These are phyloP conservation scores for Solanum megistacrolobum DNA, from an alignment of 257 asterid species.

Conservation along the genomic window DNA sequence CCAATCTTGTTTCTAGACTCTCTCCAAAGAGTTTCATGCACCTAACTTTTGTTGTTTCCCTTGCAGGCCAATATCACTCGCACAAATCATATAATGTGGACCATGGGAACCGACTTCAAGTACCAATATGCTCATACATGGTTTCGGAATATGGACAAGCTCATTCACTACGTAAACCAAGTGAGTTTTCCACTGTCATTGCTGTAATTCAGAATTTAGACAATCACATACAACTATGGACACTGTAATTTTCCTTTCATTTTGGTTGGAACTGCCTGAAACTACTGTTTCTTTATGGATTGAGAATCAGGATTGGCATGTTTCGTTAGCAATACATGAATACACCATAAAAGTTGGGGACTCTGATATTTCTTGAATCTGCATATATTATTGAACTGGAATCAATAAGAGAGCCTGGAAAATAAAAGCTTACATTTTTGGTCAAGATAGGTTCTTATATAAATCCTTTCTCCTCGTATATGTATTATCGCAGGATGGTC, in stretches of 20 bases:
- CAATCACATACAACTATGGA: not conserved
- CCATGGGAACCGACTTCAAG: constrained; percentile 99
- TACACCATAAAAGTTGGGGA: not conserved
- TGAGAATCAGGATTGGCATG: not conserved
- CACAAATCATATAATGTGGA: constrained; percentile 94
- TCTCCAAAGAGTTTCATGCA: not conserved
- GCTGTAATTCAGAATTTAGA: not conserved
- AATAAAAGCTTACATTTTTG: not conserved
- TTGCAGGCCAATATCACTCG: constrained; percentile 90
- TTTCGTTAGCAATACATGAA: not conserved
- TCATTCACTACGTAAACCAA: constrained; percentile 85
- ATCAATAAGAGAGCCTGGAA: not conserved
- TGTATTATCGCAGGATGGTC: constrained; percentile 67
- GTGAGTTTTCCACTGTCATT: constrained; percentile 28
- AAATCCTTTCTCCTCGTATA: not conserved
- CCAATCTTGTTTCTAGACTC: not conserved
- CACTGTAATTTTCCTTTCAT: not conserved
- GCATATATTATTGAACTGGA: not conserved
- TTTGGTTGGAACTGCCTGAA: not conserved
- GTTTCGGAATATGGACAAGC: constrained; percentile 94
- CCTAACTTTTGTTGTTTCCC: not conserved
- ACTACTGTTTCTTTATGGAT: not conserved
- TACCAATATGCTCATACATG: constrained; percentile 87
- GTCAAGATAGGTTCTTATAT: not conserved
- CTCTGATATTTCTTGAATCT: not conserved